phyloP scores from a whole-genome alignment of 371 early-diverging fungal species.

The Mortierella sp. region DNA sequence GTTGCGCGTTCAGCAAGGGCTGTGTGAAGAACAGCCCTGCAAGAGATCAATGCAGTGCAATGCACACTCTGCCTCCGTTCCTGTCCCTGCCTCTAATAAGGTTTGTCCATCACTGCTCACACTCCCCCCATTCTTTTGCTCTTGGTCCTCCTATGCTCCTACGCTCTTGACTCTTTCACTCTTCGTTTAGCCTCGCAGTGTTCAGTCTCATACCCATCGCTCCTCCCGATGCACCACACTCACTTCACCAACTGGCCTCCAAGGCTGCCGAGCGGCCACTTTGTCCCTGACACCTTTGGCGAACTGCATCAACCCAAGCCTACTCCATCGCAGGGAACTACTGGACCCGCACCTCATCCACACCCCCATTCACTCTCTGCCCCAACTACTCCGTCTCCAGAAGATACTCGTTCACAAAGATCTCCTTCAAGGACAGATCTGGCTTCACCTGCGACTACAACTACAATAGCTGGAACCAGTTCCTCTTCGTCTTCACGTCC shows the following conservation, averaged over 20 bases:
- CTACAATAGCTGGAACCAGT: neutral
- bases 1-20: no score
- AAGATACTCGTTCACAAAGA: neutral
- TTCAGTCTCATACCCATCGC: no score
- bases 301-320: slow-evolving; percentile 3
- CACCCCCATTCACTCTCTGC: slow-evolving; percentile 1
- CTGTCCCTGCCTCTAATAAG: no score
- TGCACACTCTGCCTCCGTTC: no score
- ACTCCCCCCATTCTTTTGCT: no score
- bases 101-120: no score
- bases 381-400: slow-evolving; percentile 1
- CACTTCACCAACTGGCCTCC: slow-evolving; percentile 20
- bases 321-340: neutral
- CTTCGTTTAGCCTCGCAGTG: no score
- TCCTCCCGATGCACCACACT: no score
- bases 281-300: slow-evolving; percentile 1
- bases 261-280: neutral
- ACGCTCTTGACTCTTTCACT: no score
- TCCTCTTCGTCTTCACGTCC: neutral
- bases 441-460: neutral
- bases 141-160: no score
- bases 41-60: no score
- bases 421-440: slow-evolving; percentile 4
- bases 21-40: no score
- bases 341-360: neutral